Conservation (phyloP, 495 filamentous ascomycete species). For the Aspergillus cristatus region DNA sequence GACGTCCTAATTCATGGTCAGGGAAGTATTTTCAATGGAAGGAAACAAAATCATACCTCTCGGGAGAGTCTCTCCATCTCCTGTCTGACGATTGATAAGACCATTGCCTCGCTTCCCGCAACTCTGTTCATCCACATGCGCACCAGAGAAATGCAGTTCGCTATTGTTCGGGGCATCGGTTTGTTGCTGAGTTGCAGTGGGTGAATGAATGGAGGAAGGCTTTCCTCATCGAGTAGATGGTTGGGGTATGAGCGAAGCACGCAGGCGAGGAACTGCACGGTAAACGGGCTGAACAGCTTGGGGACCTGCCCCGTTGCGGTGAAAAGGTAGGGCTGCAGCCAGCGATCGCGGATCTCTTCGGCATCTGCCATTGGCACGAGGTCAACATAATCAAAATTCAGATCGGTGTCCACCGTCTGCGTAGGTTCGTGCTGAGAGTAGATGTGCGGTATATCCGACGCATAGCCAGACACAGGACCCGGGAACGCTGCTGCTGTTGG, state of each 20-base stretch:
- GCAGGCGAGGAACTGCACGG: constrained; percentile 27
- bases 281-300: constrained; percentile 25
- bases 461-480: background rate
- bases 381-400: too few species aligned
- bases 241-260: constrained; percentile 30
- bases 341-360: constrained; percentile 26
- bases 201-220: constrained; percentile 33
- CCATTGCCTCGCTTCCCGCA: constrained; percentile 29
- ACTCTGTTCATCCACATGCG: constrained; percentile 31
- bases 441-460: background rate
- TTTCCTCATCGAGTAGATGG: constrained; percentile 16
- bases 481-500: background rate
- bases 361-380: too few species aligned
- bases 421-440: background rate
- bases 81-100: constrained; percentile 17
- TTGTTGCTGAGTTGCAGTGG: constrained; percentile 12
- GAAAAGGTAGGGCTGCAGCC: constrained; percentile 28
- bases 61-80: constrained; percentile 37
- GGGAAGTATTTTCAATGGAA: too few species aligned
- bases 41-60: too few species aligned
- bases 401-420: too few species aligned
- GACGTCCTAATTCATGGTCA: too few species aligned
- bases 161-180: constrained; percentile 20
- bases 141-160: constrained; percentile 33
- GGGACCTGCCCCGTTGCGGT: constrained; percentile 21